These are phyloP conservation scores for Pyrus hybrid DNA, from an alignment of 331 rosid species.

Conservation along the genomic window DNA sequence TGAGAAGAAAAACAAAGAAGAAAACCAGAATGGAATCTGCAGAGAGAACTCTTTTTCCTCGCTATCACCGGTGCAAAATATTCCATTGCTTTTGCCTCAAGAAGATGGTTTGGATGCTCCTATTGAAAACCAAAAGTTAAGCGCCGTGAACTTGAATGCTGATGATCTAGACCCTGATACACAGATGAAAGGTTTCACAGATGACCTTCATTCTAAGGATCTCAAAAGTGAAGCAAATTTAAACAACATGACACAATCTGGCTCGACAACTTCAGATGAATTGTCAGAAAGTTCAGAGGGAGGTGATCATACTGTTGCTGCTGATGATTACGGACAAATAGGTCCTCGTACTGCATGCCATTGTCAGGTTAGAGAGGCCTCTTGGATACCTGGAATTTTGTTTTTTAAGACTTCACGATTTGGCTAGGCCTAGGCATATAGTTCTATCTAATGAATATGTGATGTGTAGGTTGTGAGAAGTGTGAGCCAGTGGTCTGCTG, in stretches of 20 bases:
- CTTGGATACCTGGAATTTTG: not conserved
- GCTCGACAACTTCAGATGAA: slow-evolving; percentile 11
- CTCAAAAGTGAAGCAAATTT: slow-evolving; percentile 9
- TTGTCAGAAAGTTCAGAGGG: slow-evolving; percentile 13
- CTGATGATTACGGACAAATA: slow-evolving; percentile 12
- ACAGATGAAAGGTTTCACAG: slow-evolving; percentile 25
- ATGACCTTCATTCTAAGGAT: slow-evolving; percentile 34
- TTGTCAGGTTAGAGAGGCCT: slow-evolving; percentile 24
- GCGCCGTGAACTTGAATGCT: slow-evolving; percentile 1
- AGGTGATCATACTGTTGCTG: not conserved
- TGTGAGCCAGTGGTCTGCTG: slow-evolving; percentile 50
- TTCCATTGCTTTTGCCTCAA: slow-evolving; percentile 44
- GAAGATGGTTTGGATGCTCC: slow-evolving; percentile 24
- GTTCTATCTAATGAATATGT: not conserved
- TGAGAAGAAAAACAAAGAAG: slow-evolving; percentile 7
- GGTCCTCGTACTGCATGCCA: slow-evolving; percentile 25
- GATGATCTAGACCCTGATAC: slow-evolving; percentile 23
- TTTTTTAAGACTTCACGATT: not conserved
- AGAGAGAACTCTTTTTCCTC: slow-evolving; percentile 20
- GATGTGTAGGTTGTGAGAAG: slow-evolving; percentile 32
- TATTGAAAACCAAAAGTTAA: slow-evolving; percentile 7
- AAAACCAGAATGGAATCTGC: not conserved
- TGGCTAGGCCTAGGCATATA: not conserved
- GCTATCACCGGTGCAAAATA: slow-evolving; percentile 21
- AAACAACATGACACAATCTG: slow-evolving; percentile 16